Evolutionary conservation across 352 stramenopile species (phyloP).

Genomic region (Phytophthora niederhauseri): DNA sequence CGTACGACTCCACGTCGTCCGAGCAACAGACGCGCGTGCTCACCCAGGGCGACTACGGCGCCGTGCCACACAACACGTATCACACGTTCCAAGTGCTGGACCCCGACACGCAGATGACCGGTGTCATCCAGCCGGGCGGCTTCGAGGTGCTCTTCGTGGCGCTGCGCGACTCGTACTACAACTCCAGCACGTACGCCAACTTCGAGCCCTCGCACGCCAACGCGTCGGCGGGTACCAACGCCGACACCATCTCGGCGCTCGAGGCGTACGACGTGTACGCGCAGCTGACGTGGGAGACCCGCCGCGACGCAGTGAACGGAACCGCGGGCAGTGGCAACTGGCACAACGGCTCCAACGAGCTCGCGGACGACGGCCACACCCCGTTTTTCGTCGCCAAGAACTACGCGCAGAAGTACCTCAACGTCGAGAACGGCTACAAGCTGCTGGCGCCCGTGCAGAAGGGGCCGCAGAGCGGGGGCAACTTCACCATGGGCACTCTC

Average conservation of each 20-base stretch:
- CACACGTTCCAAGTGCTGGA: slow-evolving; percentile 64
- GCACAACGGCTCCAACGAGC: slow-evolving; percentile 56
- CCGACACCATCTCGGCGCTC: slow-evolving; percentile 45
- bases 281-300: slow-evolving; percentile 46
- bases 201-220: slow-evolving; percentile 43
- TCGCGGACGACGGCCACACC: slow-evolving; percentile 46
- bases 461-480: slow-evolving; percentile 49
- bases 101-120: slow-evolving; percentile 62
- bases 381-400: slow-evolving; percentile 66
- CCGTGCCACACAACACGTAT: slow-evolving; percentile 63
- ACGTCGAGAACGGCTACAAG: slow-evolving; percentile 60
- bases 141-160: slow-evolving; percentile 64
- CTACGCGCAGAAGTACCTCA: slow-evolving; percentile 63
- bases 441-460: slow-evolving; percentile 55
- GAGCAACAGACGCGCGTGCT: slow-evolving; percentile 54
- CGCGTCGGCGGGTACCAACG: slow-evolving; percentile 38
- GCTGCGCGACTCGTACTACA: slow-evolving; percentile 46
- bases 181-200: slow-evolving; percentile 50
- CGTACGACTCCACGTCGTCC: slow-evolving; percentile 27
- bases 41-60: slow-evolving; percentile 58
- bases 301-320: slow-evolving; percentile 48
- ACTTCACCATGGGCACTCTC: slow-evolving; percentile 65
- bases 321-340: slow-evolving; percentile 51
- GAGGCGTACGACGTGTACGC: slow-evolving; percentile 57
- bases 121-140: slow-evolving; percentile 56